Evolutionary conservation across 2,329 filamentous ascomycete species (phyloP), one percentile per base, ranked within the genome.

Genomic region (Aspergillus floridensis): DNA sequence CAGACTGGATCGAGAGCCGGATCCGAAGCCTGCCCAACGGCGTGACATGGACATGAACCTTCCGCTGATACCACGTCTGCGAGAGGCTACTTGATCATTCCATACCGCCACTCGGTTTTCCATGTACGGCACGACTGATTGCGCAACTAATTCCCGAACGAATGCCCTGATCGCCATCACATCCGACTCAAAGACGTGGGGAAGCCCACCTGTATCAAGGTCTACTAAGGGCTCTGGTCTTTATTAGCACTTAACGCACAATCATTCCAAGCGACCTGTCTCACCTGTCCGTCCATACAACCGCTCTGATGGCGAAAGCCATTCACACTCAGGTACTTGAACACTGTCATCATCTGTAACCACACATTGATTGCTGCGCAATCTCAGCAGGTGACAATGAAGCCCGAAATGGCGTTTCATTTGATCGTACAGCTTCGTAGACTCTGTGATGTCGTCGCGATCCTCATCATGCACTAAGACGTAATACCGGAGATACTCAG

Each of bases 371-470:
- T 87, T 89, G 69, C 91, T 96, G 66, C 93, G 86, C 53, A 99
- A 80, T 63, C 96, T 83, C 35, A 99, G 81, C 11, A 99, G 82
- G 76, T 99, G 95, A 72, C 95, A 99, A 76, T 99, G 93, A 51
- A 98, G 80, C 1, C 95, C 95, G 64, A 99, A 91, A 76, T 97
- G 92, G n/a, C 95, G 87, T 77, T 98, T 99, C 96, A 99, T 99
- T 75, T 97, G 92, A 68, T 99, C 95, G 75, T 96, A 99, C 29
- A 98, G 81, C 19, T 87, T 86, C 75, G 93, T 93, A 12, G 93
- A 96, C 76, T 92, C 90, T 41, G 86, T 86, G 62, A 98, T 96
- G 72, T 99, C 93, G 70, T 96, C 93, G 62, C 87, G 87, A 72
- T 99, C 95, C 77, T 99, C 96, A 68, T 99, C 95, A 70, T 99